Percentiles rank a stretch among this genome's conserved stretches.
Evolutionary conservation across 78 protist species (phyloP).

Genomic region (Anaeramoeba ignava): DNA sequence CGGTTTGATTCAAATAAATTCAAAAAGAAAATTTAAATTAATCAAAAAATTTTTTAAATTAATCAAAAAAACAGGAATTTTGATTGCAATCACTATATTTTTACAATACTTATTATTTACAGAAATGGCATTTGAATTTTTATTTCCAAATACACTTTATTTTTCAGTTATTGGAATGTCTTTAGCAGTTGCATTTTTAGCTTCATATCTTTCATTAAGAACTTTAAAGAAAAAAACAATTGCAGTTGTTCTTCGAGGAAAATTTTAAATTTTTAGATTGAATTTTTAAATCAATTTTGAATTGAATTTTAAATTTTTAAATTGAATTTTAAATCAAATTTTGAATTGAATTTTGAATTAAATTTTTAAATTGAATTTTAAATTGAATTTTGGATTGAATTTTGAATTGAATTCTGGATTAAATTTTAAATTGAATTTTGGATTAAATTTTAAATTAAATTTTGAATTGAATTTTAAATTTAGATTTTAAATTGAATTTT

Average conservation of each 20-base stretch:
- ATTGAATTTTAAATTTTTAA: no score
- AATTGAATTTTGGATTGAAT: no score
- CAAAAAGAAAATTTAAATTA: slow-evolving; percentile 17
- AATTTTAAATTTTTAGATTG: no score
- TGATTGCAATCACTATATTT: slow-evolving; percentile 54
- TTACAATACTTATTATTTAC: slow-evolving; percentile 68
- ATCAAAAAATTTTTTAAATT: background rate
- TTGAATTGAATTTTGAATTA: no score
- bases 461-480: no score
- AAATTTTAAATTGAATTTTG: no score
- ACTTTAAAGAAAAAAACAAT: slow-evolving; percentile 16
- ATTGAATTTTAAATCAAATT: no score
- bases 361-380: no score
- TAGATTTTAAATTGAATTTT: no score
- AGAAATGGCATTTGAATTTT: slow-evolving; percentile 62
- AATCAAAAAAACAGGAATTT: slow-evolving; percentile 20
- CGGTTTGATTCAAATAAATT: slow-evolving; percentile 13
- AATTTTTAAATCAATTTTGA: no score
- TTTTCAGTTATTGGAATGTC: slow-evolving; percentile 33
- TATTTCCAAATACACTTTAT: slow-evolving; percentile 58
- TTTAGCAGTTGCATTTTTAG: slow-evolving; percentile 44
- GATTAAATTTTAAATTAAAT: no score
- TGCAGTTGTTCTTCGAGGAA: slow-evolving; percentile 2
- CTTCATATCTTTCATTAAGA: slow-evolving; percentile 49
- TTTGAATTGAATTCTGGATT: no score